A percentile compares a stretch with the other conserved stretches of the same genome.
phyloP scores from a whole-genome alignment of 192 early-diverging fungal genomes.

The Martensiomyces pterosporus region DNA sequence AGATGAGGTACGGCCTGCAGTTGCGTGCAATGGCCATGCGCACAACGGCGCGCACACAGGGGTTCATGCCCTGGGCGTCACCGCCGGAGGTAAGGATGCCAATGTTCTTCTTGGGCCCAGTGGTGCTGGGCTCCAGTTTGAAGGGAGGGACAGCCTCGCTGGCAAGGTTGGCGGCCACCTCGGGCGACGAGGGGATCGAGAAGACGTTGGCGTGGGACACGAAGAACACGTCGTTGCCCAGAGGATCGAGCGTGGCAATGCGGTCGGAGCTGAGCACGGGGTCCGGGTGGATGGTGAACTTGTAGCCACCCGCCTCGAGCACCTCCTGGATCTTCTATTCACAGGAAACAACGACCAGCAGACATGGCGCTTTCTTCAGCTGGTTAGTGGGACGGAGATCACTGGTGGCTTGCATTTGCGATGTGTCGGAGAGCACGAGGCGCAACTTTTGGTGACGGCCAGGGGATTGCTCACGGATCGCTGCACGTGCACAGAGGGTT shows the following conservation, averaged over 20 bases:
- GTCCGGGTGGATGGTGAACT: constrained; percentile 34
- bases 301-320: constrained; percentile 3
- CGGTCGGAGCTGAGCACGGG: constrained; percentile 27
- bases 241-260: constrained; percentile 64
- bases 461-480: no score
- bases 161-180: constrained; percentile 9
- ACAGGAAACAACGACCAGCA: no score
- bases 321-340: constrained; percentile 22
- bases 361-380: no score
- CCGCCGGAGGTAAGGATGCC: constrained; percentile 93
- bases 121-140: background rate
- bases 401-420: no score
- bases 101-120: constrained; percentile 64
- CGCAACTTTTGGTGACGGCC: background rate
- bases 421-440: constrained; percentile 5
- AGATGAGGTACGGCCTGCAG: constrained; percentile 84
- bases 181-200: constrained; percentile 41
- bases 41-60: constrained; percentile 86
- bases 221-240: constrained; percentile 77
- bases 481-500: no score
- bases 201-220: constrained; percentile 57
- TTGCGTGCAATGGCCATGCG: constrained; percentile 78
- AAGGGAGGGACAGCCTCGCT: constrained; percentile 6
- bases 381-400: no score
- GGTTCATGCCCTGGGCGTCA: constrained; percentile 97